Percentiles rank a stretch among this genome's conserved stretches.
Conservation (phyloP, 805 yeast species). For the Yarrowia porcina region DNA sequence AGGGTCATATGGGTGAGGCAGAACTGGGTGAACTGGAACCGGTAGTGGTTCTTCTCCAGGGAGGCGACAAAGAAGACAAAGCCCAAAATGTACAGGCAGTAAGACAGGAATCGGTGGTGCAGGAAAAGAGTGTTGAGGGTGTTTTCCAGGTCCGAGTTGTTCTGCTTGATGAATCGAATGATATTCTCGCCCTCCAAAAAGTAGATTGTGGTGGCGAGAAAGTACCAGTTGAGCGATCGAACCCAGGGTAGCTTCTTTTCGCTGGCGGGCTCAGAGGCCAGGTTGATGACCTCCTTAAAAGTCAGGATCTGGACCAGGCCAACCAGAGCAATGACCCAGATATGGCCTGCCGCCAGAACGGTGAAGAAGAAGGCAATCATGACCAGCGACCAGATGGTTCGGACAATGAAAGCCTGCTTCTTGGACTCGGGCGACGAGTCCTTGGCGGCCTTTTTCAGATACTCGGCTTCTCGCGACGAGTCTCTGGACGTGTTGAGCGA, state of each 20-base stretch:
- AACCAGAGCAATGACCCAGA: slow-evolving; percentile 71
- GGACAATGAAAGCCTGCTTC: slow-evolving; percentile 76
- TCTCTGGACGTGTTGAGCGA: slow-evolving; percentile 9
- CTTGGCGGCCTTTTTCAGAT: slow-evolving; percentile 22
- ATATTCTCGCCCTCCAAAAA: slow-evolving; percentile 85
- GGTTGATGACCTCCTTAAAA: slow-evolving; percentile 83
- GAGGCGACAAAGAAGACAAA: slow-evolving; percentile 87
- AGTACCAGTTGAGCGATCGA: slow-evolving; percentile 87
- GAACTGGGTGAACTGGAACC: slow-evolving; percentile 90
- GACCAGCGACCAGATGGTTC: slow-evolving; percentile 90
- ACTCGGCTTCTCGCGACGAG: slow-evolving; percentile 21
- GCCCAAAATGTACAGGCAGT: slow-evolving; percentile 80
- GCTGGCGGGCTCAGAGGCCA: slow-evolving; percentile 79
- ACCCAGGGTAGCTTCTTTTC: slow-evolving; percentile 82
- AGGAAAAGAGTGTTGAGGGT: slow-evolving; percentile 56
- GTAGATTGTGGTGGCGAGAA: slow-evolving; percentile 79
- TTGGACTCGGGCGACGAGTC: slow-evolving; percentile 48
- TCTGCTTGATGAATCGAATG: slow-evolving; percentile 59
- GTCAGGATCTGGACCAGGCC: slow-evolving; percentile 73
- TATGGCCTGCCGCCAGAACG: slow-evolving; percentile 77
- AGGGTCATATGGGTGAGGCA: slow-evolving; percentile 93
- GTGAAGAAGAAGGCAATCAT: slow-evolving; percentile 76
- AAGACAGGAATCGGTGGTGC: slow-evolving; percentile 81
- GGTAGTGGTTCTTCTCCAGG: slow-evolving; percentile 81
- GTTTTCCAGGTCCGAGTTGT: slow-evolving; percentile 49